phyloP scores from a whole-genome alignment of 208 protist genomes.

The Porcisia deanei region DNA sequence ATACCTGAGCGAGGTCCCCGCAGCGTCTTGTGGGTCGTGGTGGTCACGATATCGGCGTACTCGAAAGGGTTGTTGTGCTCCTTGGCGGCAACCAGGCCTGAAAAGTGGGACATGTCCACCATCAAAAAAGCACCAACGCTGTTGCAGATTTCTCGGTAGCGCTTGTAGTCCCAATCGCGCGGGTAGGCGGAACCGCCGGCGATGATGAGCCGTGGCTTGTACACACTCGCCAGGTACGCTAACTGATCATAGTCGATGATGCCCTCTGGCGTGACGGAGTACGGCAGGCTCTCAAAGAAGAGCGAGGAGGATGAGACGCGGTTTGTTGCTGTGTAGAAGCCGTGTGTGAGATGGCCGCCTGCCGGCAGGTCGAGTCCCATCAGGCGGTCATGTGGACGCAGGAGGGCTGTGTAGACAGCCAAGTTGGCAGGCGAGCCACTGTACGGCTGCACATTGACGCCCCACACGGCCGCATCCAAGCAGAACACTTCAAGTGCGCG shows the following conservation, averaged over 20 bases:
- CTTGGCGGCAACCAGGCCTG: conserved; percentile 92
- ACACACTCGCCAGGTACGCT: conserved; percentile 88
- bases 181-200: conserved; percentile 97
- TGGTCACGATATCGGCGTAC: conserved; percentile 98
- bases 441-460: conserved; percentile 99
- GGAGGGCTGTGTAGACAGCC: conserved; percentile 95
- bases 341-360: conserved; percentile 97
- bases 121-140: conserved; percentile 93
- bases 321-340: conserved; percentile 97
- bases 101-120: conserved; percentile 99
- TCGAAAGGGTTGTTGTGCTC: conserved; percentile 93
- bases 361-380: conserved; percentile 96
- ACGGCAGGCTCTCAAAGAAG: conserved; percentile 98
- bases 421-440: conserved; percentile 98
- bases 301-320: conserved; percentile 96
- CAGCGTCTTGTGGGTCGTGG: conserved; percentile 99
- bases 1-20: conserved; percentile 97
- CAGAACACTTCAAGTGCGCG: conserved; percentile 95
- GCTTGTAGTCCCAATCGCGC: conserved; percentile 96
- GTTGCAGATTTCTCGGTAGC: conserved; percentile 91
- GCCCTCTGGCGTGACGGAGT: conserved; percentile 93
- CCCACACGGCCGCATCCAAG: conserved; percentile 95
- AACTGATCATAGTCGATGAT: conserved; percentile 97
- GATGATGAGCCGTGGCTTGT: conserved; percentile 96
- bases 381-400: conserved; percentile 97